These are phyloP conservation scores for Colletotrichum simmondsii DNA, from an alignment of 2,329 filamentous ascomycete species.

Conservation along the genomic window DNA sequence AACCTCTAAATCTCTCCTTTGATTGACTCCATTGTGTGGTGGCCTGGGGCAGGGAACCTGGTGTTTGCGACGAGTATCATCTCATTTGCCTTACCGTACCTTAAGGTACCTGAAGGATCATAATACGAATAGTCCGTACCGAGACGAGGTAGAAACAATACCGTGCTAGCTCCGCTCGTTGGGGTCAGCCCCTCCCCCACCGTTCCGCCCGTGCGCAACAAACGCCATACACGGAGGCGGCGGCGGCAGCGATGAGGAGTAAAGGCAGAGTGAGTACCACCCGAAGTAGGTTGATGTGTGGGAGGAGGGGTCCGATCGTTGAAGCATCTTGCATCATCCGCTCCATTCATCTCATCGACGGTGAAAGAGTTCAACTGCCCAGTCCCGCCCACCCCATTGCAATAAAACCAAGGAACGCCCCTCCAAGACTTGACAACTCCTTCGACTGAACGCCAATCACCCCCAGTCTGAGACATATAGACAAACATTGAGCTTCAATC, in stretches of 20 bases:
- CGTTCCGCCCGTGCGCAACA: conserved; percentile 21
- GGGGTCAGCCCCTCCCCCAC: conserved; percentile 32
- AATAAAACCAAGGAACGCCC: conserved; percentile 13
- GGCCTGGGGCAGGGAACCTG: neutral
- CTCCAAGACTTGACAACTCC: neutral
- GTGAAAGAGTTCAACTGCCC: neutral
- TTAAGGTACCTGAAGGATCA: too few species aligned
- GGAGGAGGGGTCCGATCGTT: conserved; percentile 10
- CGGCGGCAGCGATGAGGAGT: neutral
- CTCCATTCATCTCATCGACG: neutral
- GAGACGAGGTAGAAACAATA: neutral
- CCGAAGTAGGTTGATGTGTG: neutral
- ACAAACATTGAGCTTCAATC: neutral
- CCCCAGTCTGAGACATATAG: neutral
- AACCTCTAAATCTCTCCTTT: neutral
- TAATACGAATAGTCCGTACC: neutral
- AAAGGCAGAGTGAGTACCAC: neutral
- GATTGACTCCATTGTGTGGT: neutral
- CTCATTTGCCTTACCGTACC: neutral
- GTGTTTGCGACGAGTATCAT: neutral
- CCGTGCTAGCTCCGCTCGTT: neutral
- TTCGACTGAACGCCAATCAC: neutral
- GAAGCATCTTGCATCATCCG: neutral
- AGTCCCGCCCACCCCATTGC: neutral
- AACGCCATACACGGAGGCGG: conserved; percentile 1